Evolutionary conservation across 805 yeast genomes (phyloP), one percentile per base, ranked within the genome.

Genomic region (Yamadazyma takamatsuzukensis): DNA sequence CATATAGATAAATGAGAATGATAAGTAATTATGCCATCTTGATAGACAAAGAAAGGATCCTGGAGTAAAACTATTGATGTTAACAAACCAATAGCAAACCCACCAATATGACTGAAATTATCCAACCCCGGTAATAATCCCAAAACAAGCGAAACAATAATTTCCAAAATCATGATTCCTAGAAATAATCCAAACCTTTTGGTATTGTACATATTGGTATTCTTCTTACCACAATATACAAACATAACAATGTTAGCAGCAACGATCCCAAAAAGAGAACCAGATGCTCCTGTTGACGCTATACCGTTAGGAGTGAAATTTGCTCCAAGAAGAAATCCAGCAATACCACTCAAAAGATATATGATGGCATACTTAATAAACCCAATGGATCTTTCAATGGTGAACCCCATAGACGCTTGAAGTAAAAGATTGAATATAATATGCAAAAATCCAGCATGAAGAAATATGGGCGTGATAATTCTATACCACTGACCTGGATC

Each of bases 81-180:
- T 17, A 75, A 49, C 0, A 77, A 23, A 0, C 89, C 89, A 56
- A 76, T 59, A 15, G 77, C 71, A 56, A 81, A 79, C 5, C 89
- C 89, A 8, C 89, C 89, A 44, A 82, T 72, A 52, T 82, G 88
- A 26, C 83, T 70, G 48, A 82, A 82, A 50, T 82, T 82, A 53
- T 82, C 89, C 33, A 82, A 50, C 0, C 89, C 89, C 0, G 89
- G 89, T 11, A 82, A 56, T 13, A 82, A 59, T 0, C 89, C 89
- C 13, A 82, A 56, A 5, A 72, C 81, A 28, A 82, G 65, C 23
- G 79, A 68, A 4, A 80, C 62, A 9, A 80, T 46, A 22, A 82
- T 68, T 49, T 82, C 87, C 7, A 59, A 56, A n/a, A 78, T 39
- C 56, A 77, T 69, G 10, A 71, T 61, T 15, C 53, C 29, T 9